Conservation (phyloP, 495 filamentous ascomycete genomes). For the Penicillium macrosclerotiorum region DNA sequence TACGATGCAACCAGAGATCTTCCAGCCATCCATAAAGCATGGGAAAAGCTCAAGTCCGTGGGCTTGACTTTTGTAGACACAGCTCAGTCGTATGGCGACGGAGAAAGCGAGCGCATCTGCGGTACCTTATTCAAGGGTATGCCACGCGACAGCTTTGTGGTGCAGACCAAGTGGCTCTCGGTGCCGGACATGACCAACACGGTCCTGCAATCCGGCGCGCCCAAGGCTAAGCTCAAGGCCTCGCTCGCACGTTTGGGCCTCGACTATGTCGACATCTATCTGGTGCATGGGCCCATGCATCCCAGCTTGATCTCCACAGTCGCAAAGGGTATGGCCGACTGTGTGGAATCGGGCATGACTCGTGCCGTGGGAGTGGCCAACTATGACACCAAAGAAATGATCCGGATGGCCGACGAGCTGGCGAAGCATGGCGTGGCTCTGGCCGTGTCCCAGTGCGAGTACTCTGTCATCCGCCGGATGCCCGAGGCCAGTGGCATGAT, state of each 20-base stretch:
- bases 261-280: constrained; percentile 77
- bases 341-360: constrained; percentile 36
- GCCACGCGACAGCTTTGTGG: constrained; percentile 29
- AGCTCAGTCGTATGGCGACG: constrained; percentile 38
- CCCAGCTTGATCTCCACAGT: constrained; percentile 20
- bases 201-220: constrained; percentile 18
- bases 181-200: constrained; percentile 12
- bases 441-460: constrained; percentile 26
- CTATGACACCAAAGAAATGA: constrained; percentile 38
- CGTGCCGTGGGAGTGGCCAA: constrained; percentile 41
- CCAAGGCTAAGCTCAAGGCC: constrained; percentile 13
- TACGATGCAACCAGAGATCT: constrained; percentile 29
- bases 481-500: constrained; percentile 25
- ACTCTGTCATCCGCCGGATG: constrained; percentile 22
- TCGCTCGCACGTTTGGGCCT: constrained; percentile 63
- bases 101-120: constrained; percentile 38
- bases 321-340: constrained; percentile 32
- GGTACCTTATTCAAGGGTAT: constrained; percentile 31
- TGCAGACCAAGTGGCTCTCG: constrained; percentile 27
- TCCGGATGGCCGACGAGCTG: constrained; percentile 31
- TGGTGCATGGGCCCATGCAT: constrained; percentile 62
- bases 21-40: constrained; percentile 32
- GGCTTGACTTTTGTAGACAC: constrained; percentile 42
- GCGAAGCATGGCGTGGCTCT: constrained; percentile 17
- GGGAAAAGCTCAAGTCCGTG: constrained; percentile 24